Conservation (phyloP, 2,329 filamentous ascomycete species). For the Monosporascus cannonballus region DNA sequence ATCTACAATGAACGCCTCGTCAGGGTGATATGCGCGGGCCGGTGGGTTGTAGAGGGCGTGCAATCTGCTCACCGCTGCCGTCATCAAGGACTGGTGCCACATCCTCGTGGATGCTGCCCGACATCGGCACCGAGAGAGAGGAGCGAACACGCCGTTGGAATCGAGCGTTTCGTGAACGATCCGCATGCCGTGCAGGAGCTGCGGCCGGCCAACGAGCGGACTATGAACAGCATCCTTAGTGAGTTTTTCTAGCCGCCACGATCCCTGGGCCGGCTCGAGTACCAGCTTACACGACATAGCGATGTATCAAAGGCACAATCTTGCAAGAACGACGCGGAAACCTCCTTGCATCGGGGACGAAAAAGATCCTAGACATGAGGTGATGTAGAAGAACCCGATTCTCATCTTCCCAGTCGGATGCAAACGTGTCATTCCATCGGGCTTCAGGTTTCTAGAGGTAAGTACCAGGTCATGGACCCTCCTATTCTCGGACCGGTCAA, state of each 20-base stretch:
- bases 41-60: conserved; percentile 27
- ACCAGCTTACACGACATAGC: not conserved
- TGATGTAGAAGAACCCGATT: conserved; percentile 12
- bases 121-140: conserved; percentile 35
- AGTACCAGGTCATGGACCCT: not conserved
- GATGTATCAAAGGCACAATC: conserved; percentile 7
- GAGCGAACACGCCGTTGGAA: conserved; percentile 32
- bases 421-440: conserved; percentile 34
- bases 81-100: conserved; percentile 34
- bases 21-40: conserved; percentile 29
- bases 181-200: conserved; percentile 7
- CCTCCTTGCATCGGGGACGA: conserved; percentile 4
- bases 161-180: conserved; percentile 40
- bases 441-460: conserved; percentile 33
- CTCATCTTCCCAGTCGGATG: conserved; percentile 29
- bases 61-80: conserved; percentile 20
- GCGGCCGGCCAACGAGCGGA: conserved; percentile 10
- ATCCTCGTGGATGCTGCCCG: conserved; percentile 45
- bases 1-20: conserved; percentile 12
- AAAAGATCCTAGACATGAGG: conserved; percentile 5
- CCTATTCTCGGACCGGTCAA: no score
- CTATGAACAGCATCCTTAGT: conserved; percentile 19
- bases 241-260: conserved; percentile 12
- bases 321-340: conserved; percentile 6
- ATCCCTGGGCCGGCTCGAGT: not conserved